phyloP scores from a whole-genome alignment of 2,329 filamentous ascomycete species.

The Lizonia empirigonia region DNA sequence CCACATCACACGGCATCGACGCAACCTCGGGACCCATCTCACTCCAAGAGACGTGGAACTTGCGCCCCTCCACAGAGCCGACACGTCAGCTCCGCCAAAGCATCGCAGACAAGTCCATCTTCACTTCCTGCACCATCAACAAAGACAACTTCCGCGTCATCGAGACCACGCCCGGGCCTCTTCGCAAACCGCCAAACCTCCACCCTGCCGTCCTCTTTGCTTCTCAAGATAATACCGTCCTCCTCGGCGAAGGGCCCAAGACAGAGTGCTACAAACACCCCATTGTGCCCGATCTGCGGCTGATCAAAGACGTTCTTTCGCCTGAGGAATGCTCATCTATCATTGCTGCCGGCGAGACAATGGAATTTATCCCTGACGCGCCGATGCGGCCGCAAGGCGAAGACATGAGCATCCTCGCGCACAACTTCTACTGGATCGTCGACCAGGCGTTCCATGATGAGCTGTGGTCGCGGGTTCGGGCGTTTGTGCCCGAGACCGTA shows the following conservation, averaged over 20 bases:
- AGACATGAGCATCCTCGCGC: conserved; percentile 66
- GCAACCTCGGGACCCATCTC: conserved; percentile 57
- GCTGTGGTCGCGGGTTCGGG: conserved; percentile 66
- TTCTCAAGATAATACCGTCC: conserved; percentile 62
- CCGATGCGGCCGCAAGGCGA: conserved; percentile 70
- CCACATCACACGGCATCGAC: conserved; percentile 32
- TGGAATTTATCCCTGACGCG: conserved; percentile 70
- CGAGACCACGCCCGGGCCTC: conserved; percentile 64
- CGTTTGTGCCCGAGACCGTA: conserved; percentile 62
- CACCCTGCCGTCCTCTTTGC: conserved; percentile 70
- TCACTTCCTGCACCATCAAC: conserved; percentile 36
- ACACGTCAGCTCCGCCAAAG: conserved; percentile 60
- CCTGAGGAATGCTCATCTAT: conserved; percentile 68
- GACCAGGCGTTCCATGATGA: conserved; percentile 67
- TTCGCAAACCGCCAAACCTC: conserved; percentile 70
- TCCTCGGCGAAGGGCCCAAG: conserved; percentile 53
- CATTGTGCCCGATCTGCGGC: conserved; percentile 64
- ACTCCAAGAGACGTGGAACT: conserved; percentile 66
- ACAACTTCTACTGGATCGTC: conserved; percentile 76
- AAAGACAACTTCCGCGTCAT: conserved; percentile 60
- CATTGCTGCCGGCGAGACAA: conserved; percentile 68
- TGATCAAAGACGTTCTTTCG: conserved; percentile 66
- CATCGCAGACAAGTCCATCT: conserved; percentile 61
- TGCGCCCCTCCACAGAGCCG: conserved; percentile 52
- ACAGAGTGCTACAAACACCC: conserved; percentile 66